Percentiles rank a stretch among this genome's conserved stretches.
phyloP scores from a whole-genome alignment of 305 asterid species.

The Coffea humblotiana region DNA sequence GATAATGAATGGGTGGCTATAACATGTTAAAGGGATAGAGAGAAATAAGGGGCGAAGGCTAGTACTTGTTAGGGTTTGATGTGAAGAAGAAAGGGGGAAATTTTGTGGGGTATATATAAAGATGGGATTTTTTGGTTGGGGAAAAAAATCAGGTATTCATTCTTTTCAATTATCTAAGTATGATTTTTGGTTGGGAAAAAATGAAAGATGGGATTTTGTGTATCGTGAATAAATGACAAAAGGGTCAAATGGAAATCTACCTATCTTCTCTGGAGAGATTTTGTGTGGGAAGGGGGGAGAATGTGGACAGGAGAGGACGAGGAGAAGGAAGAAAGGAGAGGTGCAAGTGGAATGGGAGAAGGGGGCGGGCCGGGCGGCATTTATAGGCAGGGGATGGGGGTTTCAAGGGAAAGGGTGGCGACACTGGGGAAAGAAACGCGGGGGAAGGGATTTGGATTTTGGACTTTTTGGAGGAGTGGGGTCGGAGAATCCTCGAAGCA shows the following conservation, averaged over 20 bases:
- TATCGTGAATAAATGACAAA: background rate
- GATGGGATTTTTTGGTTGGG: slow-evolving; percentile 2
- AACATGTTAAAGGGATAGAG: slow-evolving; percentile 1
- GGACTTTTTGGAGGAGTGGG: background rate
- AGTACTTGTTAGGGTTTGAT: slow-evolving; percentile 3
- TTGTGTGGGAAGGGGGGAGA: slow-evolving; percentile 7
- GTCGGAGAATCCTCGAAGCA: slow-evolving; percentile 15
- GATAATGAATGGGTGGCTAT: slow-evolving; percentile 16
- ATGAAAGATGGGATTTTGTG: background rate
- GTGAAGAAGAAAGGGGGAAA: background rate
- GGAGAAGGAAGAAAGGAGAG: background rate
- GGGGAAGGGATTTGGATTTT: background rate
- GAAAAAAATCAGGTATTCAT: background rate
- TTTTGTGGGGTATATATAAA: background rate
- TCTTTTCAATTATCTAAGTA: no score
- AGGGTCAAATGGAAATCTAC: background rate
- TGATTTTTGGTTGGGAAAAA: background rate
- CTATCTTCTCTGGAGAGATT: background rate
- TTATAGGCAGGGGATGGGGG: background rate
- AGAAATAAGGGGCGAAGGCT: background rate
- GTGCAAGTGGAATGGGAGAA: background rate
- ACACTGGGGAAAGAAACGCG: background rate
- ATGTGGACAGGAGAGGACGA: slow-evolving; percentile 8
- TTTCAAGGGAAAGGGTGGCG: background rate
- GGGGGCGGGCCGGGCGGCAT: background rate